Conservation (phyloP, 352 stramenopile species). For the Globisporangium barbulae region DNA sequence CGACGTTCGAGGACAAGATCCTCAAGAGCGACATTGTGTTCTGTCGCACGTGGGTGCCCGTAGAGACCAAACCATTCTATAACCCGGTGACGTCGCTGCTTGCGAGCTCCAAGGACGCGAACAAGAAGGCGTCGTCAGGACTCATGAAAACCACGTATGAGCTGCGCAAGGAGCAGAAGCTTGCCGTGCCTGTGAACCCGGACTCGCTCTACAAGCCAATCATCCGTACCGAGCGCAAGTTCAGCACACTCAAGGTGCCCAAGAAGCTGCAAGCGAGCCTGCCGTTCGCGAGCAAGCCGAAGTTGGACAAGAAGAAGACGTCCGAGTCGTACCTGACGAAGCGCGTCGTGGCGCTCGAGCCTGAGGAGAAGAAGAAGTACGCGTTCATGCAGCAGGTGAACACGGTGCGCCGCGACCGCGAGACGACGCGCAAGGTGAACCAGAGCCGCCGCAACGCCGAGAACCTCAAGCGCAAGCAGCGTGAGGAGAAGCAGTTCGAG, state of each 20-base stretch:
- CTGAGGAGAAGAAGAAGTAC: slow-evolving; percentile 95
- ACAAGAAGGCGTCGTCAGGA: slow-evolving; percentile 42
- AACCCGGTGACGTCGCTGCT: slow-evolving; percentile 94
- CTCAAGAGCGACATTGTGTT: slow-evolving; percentile 99
- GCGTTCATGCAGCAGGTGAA: slow-evolving; percentile 97
- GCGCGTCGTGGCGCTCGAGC: slow-evolving; percentile 93
- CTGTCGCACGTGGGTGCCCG: slow-evolving; percentile 98
- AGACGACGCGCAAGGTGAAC: slow-evolving; percentile 92
- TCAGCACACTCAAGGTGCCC: slow-evolving; percentile 93
- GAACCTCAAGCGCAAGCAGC: slow-evolving; percentile 91
- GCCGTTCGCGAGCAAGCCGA: slow-evolving; percentile 97
- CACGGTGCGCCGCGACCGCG: slow-evolving; percentile 97
- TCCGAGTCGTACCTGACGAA: slow-evolving; percentile 86
- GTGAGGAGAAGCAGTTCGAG: slow-evolving; percentile 90
- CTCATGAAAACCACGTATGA: slow-evolving; percentile 96
- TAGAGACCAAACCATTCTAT: slow-evolving; percentile 98
- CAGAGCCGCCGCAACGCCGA: slow-evolving; percentile 83
- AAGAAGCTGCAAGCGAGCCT: slow-evolving; percentile 97
- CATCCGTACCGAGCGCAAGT: slow-evolving; percentile 89
- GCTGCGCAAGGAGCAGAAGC: slow-evolving; percentile 92
- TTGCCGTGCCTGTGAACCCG: slow-evolving; percentile 95
- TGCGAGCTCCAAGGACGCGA: slow-evolving; percentile 38
- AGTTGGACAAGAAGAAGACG: slow-evolving; percentile 89
- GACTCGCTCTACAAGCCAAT: slow-evolving; percentile 99
- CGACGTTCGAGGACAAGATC: slow-evolving; percentile 99